Conservation (phyloP, 768 basidiomycete genomes). For the Chalciporus piperatus region DNA sequence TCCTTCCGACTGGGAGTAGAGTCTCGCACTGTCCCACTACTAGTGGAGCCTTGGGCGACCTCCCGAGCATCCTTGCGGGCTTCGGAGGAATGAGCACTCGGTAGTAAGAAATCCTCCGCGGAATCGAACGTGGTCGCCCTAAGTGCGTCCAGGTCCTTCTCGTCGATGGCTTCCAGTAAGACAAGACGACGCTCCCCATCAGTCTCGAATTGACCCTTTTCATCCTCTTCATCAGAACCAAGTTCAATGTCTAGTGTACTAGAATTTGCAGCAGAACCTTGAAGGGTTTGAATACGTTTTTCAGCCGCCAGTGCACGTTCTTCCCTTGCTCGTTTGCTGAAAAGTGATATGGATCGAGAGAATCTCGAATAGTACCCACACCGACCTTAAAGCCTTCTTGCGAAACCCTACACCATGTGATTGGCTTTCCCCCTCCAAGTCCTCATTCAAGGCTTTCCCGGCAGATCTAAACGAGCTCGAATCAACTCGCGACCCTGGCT, state of each 20-base stretch:
- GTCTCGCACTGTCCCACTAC: background rate
- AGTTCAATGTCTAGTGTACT: conserved; percentile 14
- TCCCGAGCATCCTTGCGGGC: background rate
- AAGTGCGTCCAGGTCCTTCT: conserved; percentile 42
- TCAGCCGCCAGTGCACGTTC: conserved; percentile 78
- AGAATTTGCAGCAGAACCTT: conserved; percentile 23
- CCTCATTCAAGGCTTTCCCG: conserved; percentile 52
- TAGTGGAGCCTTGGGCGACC: background rate
- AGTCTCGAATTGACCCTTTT: conserved; percentile 44
- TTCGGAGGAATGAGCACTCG: conserved; percentile 6
- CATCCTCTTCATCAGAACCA: conserved; percentile 37
- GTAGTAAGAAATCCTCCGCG: conserved; percentile 50
- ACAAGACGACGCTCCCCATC: conserved; percentile 49
- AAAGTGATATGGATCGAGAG: background rate
- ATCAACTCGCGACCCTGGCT: conserved; percentile 66
- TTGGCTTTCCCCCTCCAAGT: conserved; percentile 34
- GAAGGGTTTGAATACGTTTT: conserved; percentile 49
- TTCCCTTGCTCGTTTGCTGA: conserved; percentile 75
- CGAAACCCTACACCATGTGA: conserved; percentile 61
- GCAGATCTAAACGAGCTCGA: conserved; percentile 57
- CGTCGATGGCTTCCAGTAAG: conserved; percentile 46
- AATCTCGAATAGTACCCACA: background rate
- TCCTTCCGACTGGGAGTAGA: background rate
- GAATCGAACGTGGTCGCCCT: conserved; percentile 45
- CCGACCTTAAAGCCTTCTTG: conserved; percentile 66